Evolutionary conservation across 805 yeast species (phyloP).

Genomic region (Candida tammaniensis): DNA sequence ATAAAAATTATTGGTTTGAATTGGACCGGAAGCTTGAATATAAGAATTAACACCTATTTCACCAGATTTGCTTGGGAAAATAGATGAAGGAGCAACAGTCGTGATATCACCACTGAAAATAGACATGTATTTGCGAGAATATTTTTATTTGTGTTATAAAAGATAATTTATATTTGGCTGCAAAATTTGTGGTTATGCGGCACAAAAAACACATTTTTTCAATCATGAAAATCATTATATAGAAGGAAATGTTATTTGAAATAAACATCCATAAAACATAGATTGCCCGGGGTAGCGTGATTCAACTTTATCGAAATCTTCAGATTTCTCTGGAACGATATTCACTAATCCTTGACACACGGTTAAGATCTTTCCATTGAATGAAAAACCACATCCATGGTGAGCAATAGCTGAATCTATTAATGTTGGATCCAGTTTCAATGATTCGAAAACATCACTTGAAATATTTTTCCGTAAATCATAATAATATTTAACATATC

Average conservation of each 20-base stretch:
- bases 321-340: slow-evolving; percentile 29
- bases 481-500: slow-evolving; percentile 31
- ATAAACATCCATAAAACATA: slow-evolving; percentile 34
- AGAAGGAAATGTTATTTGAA: slow-evolving; percentile 34
- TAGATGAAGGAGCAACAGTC: slow-evolving; percentile 11
- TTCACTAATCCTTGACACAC: slow-evolving; percentile 35
- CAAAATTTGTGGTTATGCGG: slow-evolving; percentile 1
- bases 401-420: slow-evolving; percentile 27
- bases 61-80: slow-evolving; percentile 14
- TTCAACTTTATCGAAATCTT: slow-evolving; percentile 21
- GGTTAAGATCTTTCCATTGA: slow-evolving; percentile 34
- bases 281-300: slow-evolving; percentile 15
- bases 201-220: background rate
- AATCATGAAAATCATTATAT: slow-evolving; percentile 5
- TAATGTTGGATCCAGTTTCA: slow-evolving; percentile 19
- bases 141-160: background rate
- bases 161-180: background rate
- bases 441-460: slow-evolving; percentile 18
- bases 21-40: slow-evolving; percentile 12
- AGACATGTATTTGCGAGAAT: too few relatives aligned
- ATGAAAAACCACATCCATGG: slow-evolving; percentile 30
- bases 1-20: slow-evolving; percentile 73
- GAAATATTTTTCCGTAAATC: slow-evolving; percentile 26
- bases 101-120: slow-evolving; percentile 17
- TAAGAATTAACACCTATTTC: slow-evolving; percentile 13